These are phyloP conservation scores for Leccinum subgranulosum DNA, from an alignment of 768 basidiomycete genomes.

Conservation along the genomic window DNA sequence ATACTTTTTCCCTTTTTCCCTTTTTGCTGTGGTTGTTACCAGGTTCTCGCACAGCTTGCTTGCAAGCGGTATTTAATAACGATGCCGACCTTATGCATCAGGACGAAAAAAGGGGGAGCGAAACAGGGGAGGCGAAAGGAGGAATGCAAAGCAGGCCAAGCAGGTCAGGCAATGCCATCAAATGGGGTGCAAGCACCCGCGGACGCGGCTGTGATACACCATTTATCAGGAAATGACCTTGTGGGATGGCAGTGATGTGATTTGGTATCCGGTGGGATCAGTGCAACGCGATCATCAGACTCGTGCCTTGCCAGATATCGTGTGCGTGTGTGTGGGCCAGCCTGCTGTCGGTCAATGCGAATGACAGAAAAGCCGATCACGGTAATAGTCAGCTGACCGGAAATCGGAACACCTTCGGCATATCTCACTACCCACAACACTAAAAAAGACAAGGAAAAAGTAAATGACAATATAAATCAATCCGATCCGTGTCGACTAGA, in stretches of 20 bases:
- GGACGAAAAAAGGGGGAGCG: background rate
- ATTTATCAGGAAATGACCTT: background rate
- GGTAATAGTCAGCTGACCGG: background rate
- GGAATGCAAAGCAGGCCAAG: background rate
- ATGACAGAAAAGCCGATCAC: background rate
- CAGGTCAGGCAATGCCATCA: background rate
- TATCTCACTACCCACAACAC: constrained; percentile 3
- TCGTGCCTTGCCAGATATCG: background rate
- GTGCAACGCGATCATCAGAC: background rate
- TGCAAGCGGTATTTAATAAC: background rate
- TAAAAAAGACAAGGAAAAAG: background rate
- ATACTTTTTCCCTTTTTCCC: background rate
- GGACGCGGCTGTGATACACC: background rate
- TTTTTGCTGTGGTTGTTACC: background rate
- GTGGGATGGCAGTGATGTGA: background rate
- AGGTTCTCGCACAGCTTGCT: background rate
- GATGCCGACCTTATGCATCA: background rate
- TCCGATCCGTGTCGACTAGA: constrained; percentile 8
- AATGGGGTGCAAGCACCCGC: background rate
- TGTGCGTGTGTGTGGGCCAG: background rate
- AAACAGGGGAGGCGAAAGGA: background rate
- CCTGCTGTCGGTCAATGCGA: background rate
- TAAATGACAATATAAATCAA: constrained; percentile 8
- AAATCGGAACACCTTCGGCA: background rate
- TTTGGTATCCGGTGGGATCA: background rate